phyloP scores from a whole-genome alignment of 371 early-diverging fungal genomes.

The Rhizopus sp. region DNA sequence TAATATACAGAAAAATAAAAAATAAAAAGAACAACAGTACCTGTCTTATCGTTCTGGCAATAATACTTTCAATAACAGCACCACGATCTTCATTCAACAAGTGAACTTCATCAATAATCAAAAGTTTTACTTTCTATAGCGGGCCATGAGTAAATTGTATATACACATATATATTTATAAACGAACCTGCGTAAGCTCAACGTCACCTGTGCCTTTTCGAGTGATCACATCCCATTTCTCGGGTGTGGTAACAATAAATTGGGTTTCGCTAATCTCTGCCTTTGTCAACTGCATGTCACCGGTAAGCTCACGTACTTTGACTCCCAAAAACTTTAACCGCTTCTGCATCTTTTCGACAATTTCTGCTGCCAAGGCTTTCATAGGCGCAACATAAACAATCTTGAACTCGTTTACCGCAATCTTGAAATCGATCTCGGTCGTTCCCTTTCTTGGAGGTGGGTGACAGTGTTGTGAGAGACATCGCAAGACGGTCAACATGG shows the following conservation, averaged over 20 bases:
- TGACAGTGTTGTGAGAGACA: slow-evolving; percentile 70
- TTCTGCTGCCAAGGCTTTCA: slow-evolving; percentile 99
- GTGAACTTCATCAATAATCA: slow-evolving; percentile 99
- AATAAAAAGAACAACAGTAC: slow-evolving; percentile 8
- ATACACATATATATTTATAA: neutral
- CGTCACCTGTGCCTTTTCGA: slow-evolving; percentile 91
- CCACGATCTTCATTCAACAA: slow-evolving; percentile 98
- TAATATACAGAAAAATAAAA: neutral
- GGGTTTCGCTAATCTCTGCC: slow-evolving; percentile 87
- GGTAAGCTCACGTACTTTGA: slow-evolving; percentile 91
- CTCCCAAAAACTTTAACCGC: slow-evolving; percentile 82
- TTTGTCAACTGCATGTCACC: slow-evolving; percentile 97
- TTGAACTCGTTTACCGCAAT: slow-evolving; percentile 86
- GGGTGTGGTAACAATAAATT: slow-evolving; percentile 99
- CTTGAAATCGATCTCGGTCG: slow-evolving; percentile 45
- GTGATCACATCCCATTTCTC: slow-evolving; percentile 99
- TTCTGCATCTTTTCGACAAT: slow-evolving; percentile 90
- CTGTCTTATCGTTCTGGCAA: slow-evolving; percentile 94
- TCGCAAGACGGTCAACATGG: slow-evolving; percentile 89
- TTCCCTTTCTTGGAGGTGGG: slow-evolving; percentile 51
- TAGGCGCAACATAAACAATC: slow-evolving; percentile 99
- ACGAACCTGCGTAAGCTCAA: slow-evolving; percentile 80
- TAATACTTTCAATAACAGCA: slow-evolving; percentile 96
- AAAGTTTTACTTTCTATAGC: slow-evolving; percentile 70
- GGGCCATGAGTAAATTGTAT: neutral